Percentiles rank a stretch among this genome's conserved stretches.
Evolutionary conservation across 108 stramenopile genomes (phyloP).

Genomic region (Conticribra weissflogii): DNA sequence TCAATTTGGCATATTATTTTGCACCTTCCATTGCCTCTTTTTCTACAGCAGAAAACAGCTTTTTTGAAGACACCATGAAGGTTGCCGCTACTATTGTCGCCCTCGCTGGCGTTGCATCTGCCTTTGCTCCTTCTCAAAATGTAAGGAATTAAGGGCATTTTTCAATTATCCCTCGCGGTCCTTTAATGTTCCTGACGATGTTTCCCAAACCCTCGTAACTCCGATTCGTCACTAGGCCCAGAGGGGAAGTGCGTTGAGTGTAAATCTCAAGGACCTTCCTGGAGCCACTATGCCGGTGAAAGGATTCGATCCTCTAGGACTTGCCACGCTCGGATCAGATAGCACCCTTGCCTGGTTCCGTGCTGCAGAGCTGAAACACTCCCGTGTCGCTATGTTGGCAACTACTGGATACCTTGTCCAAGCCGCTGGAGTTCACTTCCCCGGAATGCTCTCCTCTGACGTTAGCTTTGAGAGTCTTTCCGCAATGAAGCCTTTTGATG

Average conservation of each 20-base stretch:
- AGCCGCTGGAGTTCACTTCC: conserved; percentile 39
- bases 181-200: no score
- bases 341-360: conserved; percentile 85
- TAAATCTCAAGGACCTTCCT: conserved; percentile 30
- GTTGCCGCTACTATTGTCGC: conserved; percentile 58
- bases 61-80: conserved; percentile 52
- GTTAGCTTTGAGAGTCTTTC: conserved; percentile 50
- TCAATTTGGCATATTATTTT: background rate
- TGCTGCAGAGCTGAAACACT: conserved; percentile 89
- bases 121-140: conserved; percentile 38
- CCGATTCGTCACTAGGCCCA: background rate
- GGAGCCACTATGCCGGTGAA: conserved; percentile 40
- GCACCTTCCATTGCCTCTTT: background rate
- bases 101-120: conserved; percentile 56
- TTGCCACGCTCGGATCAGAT: conserved; percentile 54
- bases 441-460: conserved; percentile 48
- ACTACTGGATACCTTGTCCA: conserved; percentile 71
- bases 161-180: no score
- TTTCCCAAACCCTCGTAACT: background rate
- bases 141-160: background rate
- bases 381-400: conserved; percentile 87
- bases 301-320: conserved; percentile 59
- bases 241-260: conserved; percentile 33
- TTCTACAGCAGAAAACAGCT: background rate
- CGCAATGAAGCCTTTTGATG: conserved; percentile 44